phyloP scores from a whole-genome alignment of 257 asterid species.

The Orobanche coerulescens region DNA sequence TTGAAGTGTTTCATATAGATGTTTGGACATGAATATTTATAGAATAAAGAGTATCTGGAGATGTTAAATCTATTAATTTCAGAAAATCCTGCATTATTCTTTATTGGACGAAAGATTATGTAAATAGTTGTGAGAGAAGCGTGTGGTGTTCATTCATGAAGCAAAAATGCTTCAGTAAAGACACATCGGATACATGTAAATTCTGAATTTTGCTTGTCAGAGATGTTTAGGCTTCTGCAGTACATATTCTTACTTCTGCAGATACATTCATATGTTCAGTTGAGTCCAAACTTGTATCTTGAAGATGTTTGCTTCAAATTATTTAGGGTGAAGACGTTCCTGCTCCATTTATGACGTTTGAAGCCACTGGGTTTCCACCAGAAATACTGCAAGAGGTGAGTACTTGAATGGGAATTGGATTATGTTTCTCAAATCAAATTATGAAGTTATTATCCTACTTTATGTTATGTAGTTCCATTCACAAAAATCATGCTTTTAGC shows the following conservation, averaged over 20 bases:
- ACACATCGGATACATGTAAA: neutral
- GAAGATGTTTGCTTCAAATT: slow-evolving; percentile 20
- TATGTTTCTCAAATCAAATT: slow-evolving; percentile 9
- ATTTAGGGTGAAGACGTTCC: slow-evolving; percentile 87
- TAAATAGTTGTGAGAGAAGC: neutral
- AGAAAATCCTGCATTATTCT: neutral
- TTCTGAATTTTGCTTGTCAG: neutral
- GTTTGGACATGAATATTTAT: neutral
- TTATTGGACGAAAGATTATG: neutral
- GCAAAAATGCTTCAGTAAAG: neutral
- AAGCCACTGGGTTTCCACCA: slow-evolving; percentile 85
- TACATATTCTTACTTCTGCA: neutral
- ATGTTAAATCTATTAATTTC: neutral
- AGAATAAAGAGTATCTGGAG: neutral
- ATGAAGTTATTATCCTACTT: slow-evolving; percentile 13
- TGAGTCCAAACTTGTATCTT: slow-evolving; percentile 17
- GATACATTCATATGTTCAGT: slow-evolving; percentile 7
- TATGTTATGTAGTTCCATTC: slow-evolving; percentile 24
- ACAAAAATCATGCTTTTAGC: slow-evolving; percentile 42
- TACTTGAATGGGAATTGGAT: slow-evolving; percentile 19
- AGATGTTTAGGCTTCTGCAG: neutral
- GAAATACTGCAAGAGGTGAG: slow-evolving; percentile 87
- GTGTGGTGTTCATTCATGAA: neutral
- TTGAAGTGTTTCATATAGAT: neutral
- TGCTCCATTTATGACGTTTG: slow-evolving; percentile 91